A percentile compares a stretch with the other conserved stretches of the same genome.
Conservation (phyloP, 2,329 filamentous ascomycete genomes). For the Talaromyces sp. region DNA sequence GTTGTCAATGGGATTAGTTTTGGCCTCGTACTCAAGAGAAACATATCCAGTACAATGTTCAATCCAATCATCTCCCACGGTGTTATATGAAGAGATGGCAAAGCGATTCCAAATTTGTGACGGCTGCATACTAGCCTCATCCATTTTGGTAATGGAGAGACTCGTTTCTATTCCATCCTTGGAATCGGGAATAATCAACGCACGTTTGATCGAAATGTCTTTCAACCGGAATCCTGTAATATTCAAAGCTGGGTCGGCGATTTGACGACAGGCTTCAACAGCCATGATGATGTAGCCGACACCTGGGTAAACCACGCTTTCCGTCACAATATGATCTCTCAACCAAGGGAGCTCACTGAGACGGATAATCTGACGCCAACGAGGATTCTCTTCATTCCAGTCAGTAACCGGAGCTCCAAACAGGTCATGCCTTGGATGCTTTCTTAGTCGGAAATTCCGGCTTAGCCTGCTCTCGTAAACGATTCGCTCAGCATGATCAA, state of each 20-base stretch:
- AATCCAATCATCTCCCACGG: conserved; percentile 29
- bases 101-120: conserved; percentile 29
- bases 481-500: conserved; percentile 26
- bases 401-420: conserved; percentile 30
- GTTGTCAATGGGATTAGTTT: conserved; percentile 20
- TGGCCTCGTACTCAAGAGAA: conserved; percentile 22
- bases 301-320: conserved; percentile 25
- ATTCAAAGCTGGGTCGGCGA: conserved; percentile 16
- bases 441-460: conserved; percentile 26
- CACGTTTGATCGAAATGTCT: conserved; percentile 28
- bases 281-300: conserved; percentile 31
- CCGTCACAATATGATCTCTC: conserved; percentile 24
- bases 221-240: conserved; percentile 22
- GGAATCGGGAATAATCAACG: conserved; percentile 29
- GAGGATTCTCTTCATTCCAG: conserved; percentile 26
- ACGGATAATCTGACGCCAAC: conserved; percentile 31
- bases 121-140: conserved; percentile 21
- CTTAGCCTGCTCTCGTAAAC: conserved; percentile 29
- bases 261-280: conserved; percentile 28
- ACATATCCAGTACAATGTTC: conserved; percentile 36
- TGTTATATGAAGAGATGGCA: conserved; percentile 30
- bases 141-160: conserved; percentile 25
- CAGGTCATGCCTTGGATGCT: conserved; percentile 29
- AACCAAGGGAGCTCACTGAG: conserved; percentile 32
- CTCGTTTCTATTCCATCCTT: conserved; percentile 31